Conservation (phyloP, 345 rosid species). For the Lumnitzera littorea region DNA sequence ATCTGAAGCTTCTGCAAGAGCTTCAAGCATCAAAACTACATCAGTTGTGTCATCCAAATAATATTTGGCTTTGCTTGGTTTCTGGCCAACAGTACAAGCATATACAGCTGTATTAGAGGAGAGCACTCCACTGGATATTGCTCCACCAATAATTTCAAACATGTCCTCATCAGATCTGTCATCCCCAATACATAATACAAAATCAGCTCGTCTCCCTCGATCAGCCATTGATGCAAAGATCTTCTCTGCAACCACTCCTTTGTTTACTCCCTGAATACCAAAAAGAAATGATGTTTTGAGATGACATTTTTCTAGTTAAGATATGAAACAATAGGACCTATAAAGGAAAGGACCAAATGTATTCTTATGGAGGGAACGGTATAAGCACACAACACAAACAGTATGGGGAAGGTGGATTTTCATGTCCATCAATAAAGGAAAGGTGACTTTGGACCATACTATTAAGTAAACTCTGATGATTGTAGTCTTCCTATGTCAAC, state of each 20-base stretch:
- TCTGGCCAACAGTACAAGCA: conserved; percentile 93
- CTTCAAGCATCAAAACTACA: conserved; percentile 50
- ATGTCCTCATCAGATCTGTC: conserved; percentile 76
- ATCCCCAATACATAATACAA: conserved; percentile 63
- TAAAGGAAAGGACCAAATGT: conserved; percentile 5
- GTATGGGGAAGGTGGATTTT: no score
- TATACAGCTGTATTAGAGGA: conserved; percentile 39
- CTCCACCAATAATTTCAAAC: conserved; percentile 54
- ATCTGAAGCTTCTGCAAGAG: conserved; percentile 57
- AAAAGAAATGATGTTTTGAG: background rate
- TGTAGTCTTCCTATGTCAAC: no score
- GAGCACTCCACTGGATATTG: conserved; percentile 26
- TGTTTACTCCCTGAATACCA: conserved; percentile 49
- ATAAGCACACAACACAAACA: no score
- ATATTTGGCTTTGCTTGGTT: conserved; percentile 96
- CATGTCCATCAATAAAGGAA: no score
- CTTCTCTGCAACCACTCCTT: conserved; percentile 56
- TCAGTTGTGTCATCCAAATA: conserved; percentile 62
- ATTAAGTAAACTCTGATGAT: no score
- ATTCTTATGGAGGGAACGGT: no score
- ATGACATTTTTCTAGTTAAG: background rate
- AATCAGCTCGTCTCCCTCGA: conserved; percentile 42
- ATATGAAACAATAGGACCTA: background rate
- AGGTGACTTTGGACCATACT: no score
- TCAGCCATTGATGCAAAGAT: conserved; percentile 45